phyloP scores from a whole-genome alignment of 305 asterid species.

The Solanum chacoense region DNA sequence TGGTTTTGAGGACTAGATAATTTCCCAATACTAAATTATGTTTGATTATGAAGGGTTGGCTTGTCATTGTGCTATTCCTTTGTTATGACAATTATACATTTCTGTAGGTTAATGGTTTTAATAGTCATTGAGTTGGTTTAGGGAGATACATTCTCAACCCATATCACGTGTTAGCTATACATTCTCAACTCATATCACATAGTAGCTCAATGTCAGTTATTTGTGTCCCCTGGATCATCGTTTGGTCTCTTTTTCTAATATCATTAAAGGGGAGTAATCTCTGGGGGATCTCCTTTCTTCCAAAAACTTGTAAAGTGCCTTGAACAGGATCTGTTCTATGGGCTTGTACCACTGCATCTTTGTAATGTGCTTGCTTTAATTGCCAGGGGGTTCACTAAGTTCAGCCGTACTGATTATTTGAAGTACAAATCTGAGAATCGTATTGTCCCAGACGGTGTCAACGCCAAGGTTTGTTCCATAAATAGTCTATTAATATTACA shows the following conservation, averaged over 20 bases:
- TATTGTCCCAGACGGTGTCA: not conserved
- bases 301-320: not conserved
- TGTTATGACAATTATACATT: not conserved
- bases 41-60: not conserved
- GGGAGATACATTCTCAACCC: not conserved
- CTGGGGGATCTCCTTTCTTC: not conserved
- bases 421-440: conserved; percentile 5
- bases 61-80: not conserved
- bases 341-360: not conserved
- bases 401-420: conserved; percentile 5
- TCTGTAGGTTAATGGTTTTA: not conserved
- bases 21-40: not conserved
- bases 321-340: not conserved
- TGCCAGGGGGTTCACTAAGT: conserved; percentile 8
- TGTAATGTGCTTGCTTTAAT: not conserved
- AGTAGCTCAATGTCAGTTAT: not conserved
- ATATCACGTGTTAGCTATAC: too few relatives aligned
- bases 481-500: not conserved
- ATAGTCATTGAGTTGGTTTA: not conserved
- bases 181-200: not conserved
- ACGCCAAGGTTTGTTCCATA: not conserved
- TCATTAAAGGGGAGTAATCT: not conserved
- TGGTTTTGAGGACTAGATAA: not conserved
- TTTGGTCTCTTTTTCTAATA: not conserved
- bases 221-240: too few relatives aligned